These are phyloP conservation scores for Helenozyma baotianmanensis DNA, from an alignment of 805 yeast species.

Conservation along the genomic window DNA sequence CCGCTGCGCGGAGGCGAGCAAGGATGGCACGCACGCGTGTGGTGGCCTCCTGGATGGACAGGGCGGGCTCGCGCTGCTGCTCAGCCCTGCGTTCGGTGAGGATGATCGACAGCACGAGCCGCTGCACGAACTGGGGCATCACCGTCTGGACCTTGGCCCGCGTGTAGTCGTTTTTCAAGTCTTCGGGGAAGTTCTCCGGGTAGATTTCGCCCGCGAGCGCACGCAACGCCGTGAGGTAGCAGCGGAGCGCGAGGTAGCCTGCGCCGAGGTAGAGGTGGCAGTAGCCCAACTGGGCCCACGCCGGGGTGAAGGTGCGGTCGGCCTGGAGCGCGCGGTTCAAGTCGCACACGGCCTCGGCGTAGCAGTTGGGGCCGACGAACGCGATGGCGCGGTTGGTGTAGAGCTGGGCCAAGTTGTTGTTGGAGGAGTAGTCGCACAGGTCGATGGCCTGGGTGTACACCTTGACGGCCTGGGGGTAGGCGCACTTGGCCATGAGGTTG, in stretches of 20 bases:
- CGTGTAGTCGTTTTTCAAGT: constrained; percentile 17
- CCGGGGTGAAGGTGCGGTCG: constrained; percentile 35
- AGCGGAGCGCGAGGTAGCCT: constrained; percentile 27
- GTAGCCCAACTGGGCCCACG: constrained; percentile 42
- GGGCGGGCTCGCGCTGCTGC: constrained; percentile 29
- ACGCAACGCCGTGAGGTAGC: constrained; percentile 30
- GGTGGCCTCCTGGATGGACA: constrained; percentile 20
- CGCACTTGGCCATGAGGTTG: constrained; percentile 31
- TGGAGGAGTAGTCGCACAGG: constrained; percentile 13
- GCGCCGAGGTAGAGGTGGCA: constrained; percentile 39
- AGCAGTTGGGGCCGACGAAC: constrained; percentile 37
- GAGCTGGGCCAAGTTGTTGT: constrained; percentile 24
- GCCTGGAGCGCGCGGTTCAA: constrained; percentile 26
- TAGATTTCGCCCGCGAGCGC: constrained; percentile 26
- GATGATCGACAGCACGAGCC: constrained; percentile 28
- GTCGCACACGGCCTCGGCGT: constrained; percentile 35
- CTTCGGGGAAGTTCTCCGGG: constrained; percentile 20
- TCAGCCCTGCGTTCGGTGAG: constrained; percentile 35
- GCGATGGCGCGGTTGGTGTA: constrained; percentile 38
- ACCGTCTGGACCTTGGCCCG: constrained; percentile 18
- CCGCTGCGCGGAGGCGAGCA: constrained; percentile 20
- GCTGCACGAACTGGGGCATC: constrained; percentile 37
- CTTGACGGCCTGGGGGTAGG: constrained; percentile 37
- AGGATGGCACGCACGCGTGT: constrained; percentile 24
- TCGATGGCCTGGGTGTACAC: constrained; percentile 35